phyloP scores from a whole-genome alignment of 805 yeast species.

The Myxozyma sirexii region DNA sequence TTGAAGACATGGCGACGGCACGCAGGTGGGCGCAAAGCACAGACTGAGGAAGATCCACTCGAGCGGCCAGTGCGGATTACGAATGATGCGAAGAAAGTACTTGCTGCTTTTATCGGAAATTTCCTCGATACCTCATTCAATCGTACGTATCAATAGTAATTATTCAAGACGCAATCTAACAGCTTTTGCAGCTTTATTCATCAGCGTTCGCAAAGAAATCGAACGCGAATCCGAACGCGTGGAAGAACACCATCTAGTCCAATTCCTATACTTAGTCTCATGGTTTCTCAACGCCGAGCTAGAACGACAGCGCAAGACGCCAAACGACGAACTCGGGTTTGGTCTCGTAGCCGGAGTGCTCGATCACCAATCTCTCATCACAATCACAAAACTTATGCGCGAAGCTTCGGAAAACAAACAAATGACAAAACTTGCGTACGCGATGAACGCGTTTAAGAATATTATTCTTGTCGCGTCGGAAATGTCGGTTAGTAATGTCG shows the following conservation, averaged over 20 bases:
- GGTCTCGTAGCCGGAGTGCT: slow-evolving; percentile 52
- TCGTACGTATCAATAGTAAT: slow-evolving; percentile 35
- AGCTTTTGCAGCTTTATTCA: slow-evolving; percentile 49
- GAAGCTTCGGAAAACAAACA: slow-evolving; percentile 39
- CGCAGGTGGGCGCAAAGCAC: slow-evolving; percentile 24
- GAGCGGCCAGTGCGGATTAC: slow-evolving; percentile 38
- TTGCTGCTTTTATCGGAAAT: slow-evolving; percentile 54
- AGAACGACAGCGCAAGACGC: slow-evolving; percentile 30
- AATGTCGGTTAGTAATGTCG: slow-evolving; percentile 48
- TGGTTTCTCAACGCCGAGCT: slow-evolving; percentile 80
- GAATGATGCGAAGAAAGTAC: slow-evolving; percentile 39
- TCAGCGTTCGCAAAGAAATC: slow-evolving; percentile 52
- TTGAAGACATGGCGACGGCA: slow-evolving; percentile 65
- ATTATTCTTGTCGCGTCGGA: slow-evolving; percentile 48
- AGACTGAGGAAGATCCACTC: slow-evolving; percentile 12
- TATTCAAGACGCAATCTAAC: neutral
- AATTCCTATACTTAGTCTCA: slow-evolving; percentile 61
- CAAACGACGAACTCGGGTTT: slow-evolving; percentile 27
- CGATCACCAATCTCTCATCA: slow-evolving; percentile 61
- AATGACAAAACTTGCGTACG: slow-evolving; percentile 59
- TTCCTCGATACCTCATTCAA: slow-evolving; percentile 78
- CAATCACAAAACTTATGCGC: slow-evolving; percentile 51
- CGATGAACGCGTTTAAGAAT: slow-evolving; percentile 67
- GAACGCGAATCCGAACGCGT: slow-evolving; percentile 47
- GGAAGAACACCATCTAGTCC: slow-evolving; percentile 40